Evolutionary conservation across 352 stramenopile species (phyloP).

Genomic region (Phytophthora syringae): DNA sequence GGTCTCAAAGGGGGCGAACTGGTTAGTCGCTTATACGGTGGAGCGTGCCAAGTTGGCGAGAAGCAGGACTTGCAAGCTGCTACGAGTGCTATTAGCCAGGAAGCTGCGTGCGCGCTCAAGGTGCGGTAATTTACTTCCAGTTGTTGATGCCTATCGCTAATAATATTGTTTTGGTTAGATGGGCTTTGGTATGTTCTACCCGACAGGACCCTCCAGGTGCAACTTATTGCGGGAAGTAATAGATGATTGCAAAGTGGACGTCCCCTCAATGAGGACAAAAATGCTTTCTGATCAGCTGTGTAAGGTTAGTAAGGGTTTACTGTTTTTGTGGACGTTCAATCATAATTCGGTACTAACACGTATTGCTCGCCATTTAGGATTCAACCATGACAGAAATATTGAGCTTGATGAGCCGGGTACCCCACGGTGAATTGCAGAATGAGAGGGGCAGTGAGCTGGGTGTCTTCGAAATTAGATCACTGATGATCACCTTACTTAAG

Average conservation of each 20-base stretch:
- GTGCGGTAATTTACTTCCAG: conserved; percentile 20
- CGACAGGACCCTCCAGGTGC: conserved; percentile 13
- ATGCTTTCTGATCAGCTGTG: conserved; percentile 33
- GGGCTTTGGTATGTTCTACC: conserved; percentile 61
- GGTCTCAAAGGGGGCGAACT: conserved; percentile 1
- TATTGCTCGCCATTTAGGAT: conserved; percentile 18
- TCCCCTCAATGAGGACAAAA: conserved; percentile 31
- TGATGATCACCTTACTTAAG: conserved; percentile 35
- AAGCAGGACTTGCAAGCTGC: conserved; percentile 7
- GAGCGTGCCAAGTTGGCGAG: neutral
- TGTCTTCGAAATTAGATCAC: conserved; percentile 17
- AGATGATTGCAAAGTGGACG: conserved; percentile 12
- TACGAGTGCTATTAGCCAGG: conserved; percentile 38
- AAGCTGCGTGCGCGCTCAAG: conserved; percentile 53
- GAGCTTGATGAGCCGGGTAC: neutral
- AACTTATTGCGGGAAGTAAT: conserved; percentile 31
- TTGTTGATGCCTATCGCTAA: neutral
- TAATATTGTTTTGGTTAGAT: conserved; percentile 34
- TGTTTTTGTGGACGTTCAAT: neutral
- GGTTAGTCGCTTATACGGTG: conserved; percentile 12
- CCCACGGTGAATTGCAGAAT: conserved; percentile 1
- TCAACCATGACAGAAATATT: conserved; percentile 37
- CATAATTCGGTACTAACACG: conserved; percentile 1
- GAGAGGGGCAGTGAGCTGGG: conserved; percentile 6
- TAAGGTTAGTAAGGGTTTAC: conserved; percentile 18